Conservation (phyloP, 2,329 filamentous ascomycete species). For the Triangularia setosa region DNA sequence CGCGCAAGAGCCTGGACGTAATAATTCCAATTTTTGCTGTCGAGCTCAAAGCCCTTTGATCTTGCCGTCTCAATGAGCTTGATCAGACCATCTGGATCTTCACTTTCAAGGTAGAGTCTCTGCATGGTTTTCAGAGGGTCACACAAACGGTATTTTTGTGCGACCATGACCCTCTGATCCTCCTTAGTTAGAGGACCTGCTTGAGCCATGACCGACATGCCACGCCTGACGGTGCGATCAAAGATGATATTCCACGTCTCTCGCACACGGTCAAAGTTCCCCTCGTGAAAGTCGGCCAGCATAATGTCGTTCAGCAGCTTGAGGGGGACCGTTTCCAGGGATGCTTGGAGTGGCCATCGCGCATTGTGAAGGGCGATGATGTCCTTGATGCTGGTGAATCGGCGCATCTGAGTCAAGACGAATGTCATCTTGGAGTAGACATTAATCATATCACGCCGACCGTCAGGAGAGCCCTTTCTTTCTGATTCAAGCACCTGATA, state of each 20-base stretch:
- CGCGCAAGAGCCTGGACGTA: slow-evolving; percentile 66
- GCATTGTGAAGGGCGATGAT: slow-evolving; percentile 47
- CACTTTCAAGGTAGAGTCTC: slow-evolving; percentile 38
- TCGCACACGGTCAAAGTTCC: slow-evolving; percentile 57
- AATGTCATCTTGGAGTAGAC: slow-evolving; percentile 41
- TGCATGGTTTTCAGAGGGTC: slow-evolving; percentile 48
- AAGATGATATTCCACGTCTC: slow-evolving; percentile 64
- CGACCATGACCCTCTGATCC: slow-evolving; percentile 36
- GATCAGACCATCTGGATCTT: slow-evolving; percentile 45
- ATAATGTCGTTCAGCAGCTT: slow-evolving; percentile 63
- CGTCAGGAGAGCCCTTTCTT: slow-evolving; percentile 9
- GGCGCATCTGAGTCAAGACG: slow-evolving; percentile 39
- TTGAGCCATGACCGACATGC: slow-evolving; percentile 28
- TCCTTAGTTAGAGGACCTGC: slow-evolving; percentile 10
- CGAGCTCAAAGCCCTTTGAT: slow-evolving; percentile 65
- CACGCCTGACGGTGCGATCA: slow-evolving; percentile 45
- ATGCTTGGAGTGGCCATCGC: slow-evolving; percentile 38
- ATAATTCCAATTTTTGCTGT: slow-evolving; percentile 76
- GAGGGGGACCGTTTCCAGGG: slow-evolving; percentile 52
- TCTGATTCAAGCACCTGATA: slow-evolving; percentile 29
- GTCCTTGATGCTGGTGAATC: slow-evolving; percentile 37
- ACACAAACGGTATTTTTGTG: slow-evolving; percentile 51
- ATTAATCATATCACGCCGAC: slow-evolving; percentile 24
- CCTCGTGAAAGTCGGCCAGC: slow-evolving; percentile 56
- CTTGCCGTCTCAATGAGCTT: slow-evolving; percentile 53